phyloP scores from a whole-genome alignment of 73 alveolate genomes.

The Halteria grandinella region DNA sequence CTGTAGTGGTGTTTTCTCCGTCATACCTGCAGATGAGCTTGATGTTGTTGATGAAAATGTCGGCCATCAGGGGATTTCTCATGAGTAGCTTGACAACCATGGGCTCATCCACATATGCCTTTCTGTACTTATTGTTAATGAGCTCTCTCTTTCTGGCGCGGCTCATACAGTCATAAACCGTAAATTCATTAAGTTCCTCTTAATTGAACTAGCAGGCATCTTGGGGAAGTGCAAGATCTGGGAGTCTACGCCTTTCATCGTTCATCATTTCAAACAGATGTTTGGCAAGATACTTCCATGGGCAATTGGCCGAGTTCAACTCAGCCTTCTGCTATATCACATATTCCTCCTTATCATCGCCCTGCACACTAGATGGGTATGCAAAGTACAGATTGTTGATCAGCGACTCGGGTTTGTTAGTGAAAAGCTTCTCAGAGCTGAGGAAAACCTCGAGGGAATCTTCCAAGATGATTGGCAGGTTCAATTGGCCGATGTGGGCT shows the following conservation, averaged over 20 bases:
- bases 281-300: slow-evolving; percentile 52
- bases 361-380: slow-evolving; percentile 9
- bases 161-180: slow-evolving; percentile 17
- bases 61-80: slow-evolving; percentile 64
- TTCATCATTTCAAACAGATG: slow-evolving; percentile 38
- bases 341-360: slow-evolving; percentile 40
- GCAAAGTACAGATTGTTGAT: slow-evolving; percentile 20
- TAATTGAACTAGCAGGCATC: slow-evolving; percentile 25
- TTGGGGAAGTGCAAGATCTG: slow-evolving; percentile 12
- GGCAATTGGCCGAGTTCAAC: slow-evolving; percentile 39
- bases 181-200: slow-evolving; percentile 38
- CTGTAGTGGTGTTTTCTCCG: not conserved
- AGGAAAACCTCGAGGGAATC: slow-evolving; percentile 64
- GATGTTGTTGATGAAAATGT: slow-evolving; percentile 52
- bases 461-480: slow-evolving; percentile 59
- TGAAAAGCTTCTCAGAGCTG: slow-evolving; percentile 44
- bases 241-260: slow-evolving; percentile 4
- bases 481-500: slow-evolving; percentile 62
- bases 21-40: slow-evolving; percentile 38
- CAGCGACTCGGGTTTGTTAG: slow-evolving; percentile 32
- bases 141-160: slow-evolving; percentile 45
- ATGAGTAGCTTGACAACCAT: slow-evolving; percentile 50
- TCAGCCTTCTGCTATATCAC: slow-evolving; percentile 33
- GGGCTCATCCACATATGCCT: slow-evolving; percentile 46
- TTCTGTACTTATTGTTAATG: slow-evolving; percentile 48